phyloP scores from a whole-genome alignment of 2,329 filamentous ascomycete species.

The Aureobasidium sp. region DNA sequence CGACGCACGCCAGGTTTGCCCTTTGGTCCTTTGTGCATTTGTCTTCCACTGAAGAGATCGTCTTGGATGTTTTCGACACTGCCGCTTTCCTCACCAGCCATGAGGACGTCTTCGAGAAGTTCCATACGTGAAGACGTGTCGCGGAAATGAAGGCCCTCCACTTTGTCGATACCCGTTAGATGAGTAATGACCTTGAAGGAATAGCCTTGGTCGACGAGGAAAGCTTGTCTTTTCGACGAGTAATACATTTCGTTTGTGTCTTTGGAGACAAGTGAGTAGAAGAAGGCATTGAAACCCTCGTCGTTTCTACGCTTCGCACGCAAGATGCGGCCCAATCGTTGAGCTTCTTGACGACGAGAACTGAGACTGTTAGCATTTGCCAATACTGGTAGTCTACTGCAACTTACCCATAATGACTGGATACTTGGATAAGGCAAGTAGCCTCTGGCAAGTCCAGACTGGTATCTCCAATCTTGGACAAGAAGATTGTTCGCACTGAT shows the following conservation, averaged over 20 bases:
- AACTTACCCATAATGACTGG: constrained; percentile 79
- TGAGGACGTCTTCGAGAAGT: constrained; percentile 78
- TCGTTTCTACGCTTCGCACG: constrained; percentile 93
- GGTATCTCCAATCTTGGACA: constrained; percentile 96
- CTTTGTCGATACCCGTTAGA: constrained; percentile 80
- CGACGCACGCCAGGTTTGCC: constrained; percentile 58
- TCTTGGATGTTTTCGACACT: constrained; percentile 65
- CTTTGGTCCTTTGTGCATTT: constrained; percentile 31
- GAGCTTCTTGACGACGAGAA: constrained; percentile 81
- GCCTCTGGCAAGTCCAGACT: constrained; percentile 96
- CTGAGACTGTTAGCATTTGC: neutral
- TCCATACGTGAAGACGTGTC: constrained; percentile 76
- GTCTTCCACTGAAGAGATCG: constrained; percentile 58
- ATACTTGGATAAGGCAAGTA: constrained; percentile 94
- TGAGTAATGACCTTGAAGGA: constrained; percentile 99
- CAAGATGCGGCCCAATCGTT: constrained; percentile 85
- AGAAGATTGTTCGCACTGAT: constrained; percentile 82
- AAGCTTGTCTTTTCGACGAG: constrained; percentile 91
- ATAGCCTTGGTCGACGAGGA: constrained; percentile 95
- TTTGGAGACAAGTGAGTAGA: constrained; percentile 95
- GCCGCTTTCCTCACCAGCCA: constrained; percentile 72
- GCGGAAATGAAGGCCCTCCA: constrained; percentile 71
- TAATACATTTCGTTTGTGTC: constrained; percentile 98
- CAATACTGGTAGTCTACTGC: no score
- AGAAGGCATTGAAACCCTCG: constrained; percentile 98